phyloP scores from a whole-genome alignment of 2,329 filamentous ascomycete species.

The Phialocephala sp. region DNA sequence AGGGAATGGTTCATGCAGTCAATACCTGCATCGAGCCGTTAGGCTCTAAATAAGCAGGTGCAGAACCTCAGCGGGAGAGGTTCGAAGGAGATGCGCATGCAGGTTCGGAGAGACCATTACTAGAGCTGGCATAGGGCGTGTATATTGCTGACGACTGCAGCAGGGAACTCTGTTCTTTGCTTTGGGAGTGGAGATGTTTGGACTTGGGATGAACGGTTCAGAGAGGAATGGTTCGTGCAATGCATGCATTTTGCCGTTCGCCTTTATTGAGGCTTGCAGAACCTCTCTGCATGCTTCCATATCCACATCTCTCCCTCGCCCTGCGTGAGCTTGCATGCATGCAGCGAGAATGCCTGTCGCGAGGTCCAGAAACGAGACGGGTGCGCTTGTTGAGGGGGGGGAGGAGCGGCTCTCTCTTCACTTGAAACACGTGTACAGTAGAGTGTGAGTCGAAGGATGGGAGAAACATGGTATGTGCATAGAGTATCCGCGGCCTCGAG shows the following conservation, averaged over 20 bases:
- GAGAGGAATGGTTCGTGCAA: background rate
- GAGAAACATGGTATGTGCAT: background rate
- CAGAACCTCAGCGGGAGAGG: background rate
- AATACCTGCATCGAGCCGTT: background rate
- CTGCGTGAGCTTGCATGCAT: background rate
- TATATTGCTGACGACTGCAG: background rate
- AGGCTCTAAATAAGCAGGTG: background rate
- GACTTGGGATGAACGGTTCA: background rate
- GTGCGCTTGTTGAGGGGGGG: background rate
- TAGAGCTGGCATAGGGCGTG: background rate
- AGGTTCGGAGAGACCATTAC: background rate
- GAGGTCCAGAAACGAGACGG: background rate
- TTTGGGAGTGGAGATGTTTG: background rate
- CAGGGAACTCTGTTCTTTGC: background rate
- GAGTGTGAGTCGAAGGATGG: background rate
- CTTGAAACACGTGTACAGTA: background rate
- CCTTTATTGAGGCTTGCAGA: background rate
- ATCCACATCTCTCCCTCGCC: background rate
- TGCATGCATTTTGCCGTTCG: background rate
- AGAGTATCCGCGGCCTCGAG: no score
- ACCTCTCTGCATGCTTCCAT: background rate
- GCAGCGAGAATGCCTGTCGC: background rate
- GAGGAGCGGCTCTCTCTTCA: background rate
- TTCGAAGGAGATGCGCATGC: background rate
- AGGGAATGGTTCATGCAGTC: background rate